phyloP scores from a whole-genome alignment of 305 asterid species.

The Rubia balearica region DNA sequence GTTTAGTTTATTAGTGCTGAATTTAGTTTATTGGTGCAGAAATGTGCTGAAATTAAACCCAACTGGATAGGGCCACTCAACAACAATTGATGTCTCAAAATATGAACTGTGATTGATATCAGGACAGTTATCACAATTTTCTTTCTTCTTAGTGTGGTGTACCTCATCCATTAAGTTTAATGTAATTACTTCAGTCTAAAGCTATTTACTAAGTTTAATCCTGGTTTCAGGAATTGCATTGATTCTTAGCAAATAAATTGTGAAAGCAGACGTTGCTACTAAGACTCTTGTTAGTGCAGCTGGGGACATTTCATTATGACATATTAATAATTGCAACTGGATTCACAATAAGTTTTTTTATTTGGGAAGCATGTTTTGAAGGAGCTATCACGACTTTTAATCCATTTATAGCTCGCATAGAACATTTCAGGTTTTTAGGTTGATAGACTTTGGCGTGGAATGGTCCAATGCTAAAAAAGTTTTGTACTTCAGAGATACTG shows the following conservation, averaged over 20 bases:
- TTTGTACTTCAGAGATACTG: slow-evolving; percentile 82
- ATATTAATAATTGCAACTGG: slow-evolving; percentile 79
- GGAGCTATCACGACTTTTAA: neutral
- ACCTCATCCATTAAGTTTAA: neutral
- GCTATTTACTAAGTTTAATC: slow-evolving; percentile 18
- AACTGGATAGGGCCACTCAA: too few species aligned
- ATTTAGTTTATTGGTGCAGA: too few species aligned
- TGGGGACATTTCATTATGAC: slow-evolving; percentile 62
- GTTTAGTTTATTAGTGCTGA: too few species aligned
- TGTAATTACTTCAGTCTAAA: neutral
- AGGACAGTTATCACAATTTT: neutral
- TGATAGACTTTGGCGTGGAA: slow-evolving; percentile 78
- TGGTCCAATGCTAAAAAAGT: slow-evolving; percentile 93
- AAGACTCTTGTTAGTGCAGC: slow-evolving; percentile 69
- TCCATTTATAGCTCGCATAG: neutral
- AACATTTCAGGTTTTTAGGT: slow-evolving; percentile 51
- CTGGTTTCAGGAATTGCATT: slow-evolving; percentile 64
- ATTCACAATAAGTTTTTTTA: slow-evolving; percentile 52
- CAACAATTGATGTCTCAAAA: neutral
- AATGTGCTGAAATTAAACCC: too few species aligned
- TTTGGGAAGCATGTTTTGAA: neutral
- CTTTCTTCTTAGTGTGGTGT: neutral
- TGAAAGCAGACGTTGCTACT: slow-evolving; percentile 77
- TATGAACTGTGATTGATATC: neutral
- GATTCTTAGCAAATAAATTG: slow-evolving; percentile 80